Evolutionary conservation across 2,329 filamentous ascomycete genomes (phyloP).

Genomic region (Plenodomus biglobosus): DNA sequence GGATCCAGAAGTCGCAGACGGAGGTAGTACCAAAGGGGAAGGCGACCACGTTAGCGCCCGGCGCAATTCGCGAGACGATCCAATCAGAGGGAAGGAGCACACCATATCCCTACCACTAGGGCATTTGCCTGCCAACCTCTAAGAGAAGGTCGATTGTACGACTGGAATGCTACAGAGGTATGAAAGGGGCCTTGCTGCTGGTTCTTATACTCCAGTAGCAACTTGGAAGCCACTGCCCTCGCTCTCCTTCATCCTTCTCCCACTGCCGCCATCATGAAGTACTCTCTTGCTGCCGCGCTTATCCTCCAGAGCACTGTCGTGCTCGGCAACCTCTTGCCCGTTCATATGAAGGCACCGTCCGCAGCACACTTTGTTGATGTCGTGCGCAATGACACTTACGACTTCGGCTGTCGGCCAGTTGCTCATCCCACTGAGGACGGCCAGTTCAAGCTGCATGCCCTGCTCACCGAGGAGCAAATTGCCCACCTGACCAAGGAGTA

Average conservation of each 20-base stretch:
- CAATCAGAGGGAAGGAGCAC: conserved; percentile 9
- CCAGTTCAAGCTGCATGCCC: conserved; percentile 35
- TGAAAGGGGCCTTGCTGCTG: conserved; percentile 1
- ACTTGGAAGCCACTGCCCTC: conserved; percentile 3
- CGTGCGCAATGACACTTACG: conserved; percentile 40
- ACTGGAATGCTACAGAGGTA: conserved; percentile 4
- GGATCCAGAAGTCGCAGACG: conserved; percentile 9
- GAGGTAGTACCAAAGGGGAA: conserved; percentile 17
- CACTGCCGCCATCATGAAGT: conserved; percentile 29
- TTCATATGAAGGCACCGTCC: conserved; percentile 36
- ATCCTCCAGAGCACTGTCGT: conserved; percentile 32
- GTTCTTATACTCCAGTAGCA: background rate
- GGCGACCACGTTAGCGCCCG: conserved; percentile 16
- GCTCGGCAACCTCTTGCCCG: conserved; percentile 32
- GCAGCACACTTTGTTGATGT: conserved; percentile 36
- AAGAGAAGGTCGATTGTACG: conserved; percentile 10
- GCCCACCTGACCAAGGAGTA: conserved; percentile 33
- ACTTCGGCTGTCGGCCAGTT: conserved; percentile 40
- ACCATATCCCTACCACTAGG: conserved; percentile 1
- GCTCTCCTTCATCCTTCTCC: conserved; percentile 1
- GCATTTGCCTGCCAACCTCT: conserved; percentile 11
- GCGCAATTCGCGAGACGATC: conserved; percentile 11
- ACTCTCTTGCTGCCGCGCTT: conserved; percentile 32
- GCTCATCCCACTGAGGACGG: conserved; percentile 35
- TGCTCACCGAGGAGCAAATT: conserved; percentile 40